Conservation (phyloP, 768 basidiomycete genomes). For the Boletus huronensis region DNA sequence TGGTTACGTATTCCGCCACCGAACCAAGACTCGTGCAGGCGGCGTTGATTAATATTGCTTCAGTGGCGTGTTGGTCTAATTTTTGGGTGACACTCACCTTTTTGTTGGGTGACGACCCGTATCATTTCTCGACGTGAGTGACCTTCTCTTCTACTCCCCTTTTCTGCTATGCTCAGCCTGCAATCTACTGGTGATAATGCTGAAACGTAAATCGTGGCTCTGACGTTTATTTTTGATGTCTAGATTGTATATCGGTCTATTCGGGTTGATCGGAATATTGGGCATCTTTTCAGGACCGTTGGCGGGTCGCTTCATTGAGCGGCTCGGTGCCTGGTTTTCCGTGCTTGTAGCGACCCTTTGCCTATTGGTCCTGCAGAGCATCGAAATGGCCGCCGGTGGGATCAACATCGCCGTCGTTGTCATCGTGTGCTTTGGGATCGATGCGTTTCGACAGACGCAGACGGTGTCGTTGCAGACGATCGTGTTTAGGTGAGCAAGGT, state of each 20-base stretch:
- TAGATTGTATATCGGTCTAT: slow-evolving; percentile 40
- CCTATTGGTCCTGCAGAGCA: slow-evolving; percentile 26
- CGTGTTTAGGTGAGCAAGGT: slow-evolving; percentile 22
- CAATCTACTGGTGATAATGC: not conserved
- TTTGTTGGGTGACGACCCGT: slow-evolving; percentile 41
- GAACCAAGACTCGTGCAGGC: slow-evolving; percentile 43
- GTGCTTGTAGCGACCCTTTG: slow-evolving; percentile 34
- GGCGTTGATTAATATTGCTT: slow-evolving; percentile 24
- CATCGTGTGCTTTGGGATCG: slow-evolving; percentile 40
- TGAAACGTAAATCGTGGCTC: not conserved
- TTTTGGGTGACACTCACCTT: slow-evolving; percentile 46
- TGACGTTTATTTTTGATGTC: not conserved
- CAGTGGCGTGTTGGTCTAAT: slow-evolving; percentile 30
- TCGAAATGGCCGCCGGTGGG: slow-evolving; percentile 39
- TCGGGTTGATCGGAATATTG: slow-evolving; percentile 45
- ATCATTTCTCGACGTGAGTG: slow-evolving; percentile 35
- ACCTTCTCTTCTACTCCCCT: too few relatives aligned
- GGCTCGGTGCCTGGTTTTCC: slow-evolving; percentile 41
- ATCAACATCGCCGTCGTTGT: slow-evolving; percentile 37
- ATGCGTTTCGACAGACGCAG: slow-evolving; percentile 39
- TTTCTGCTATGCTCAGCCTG: not conserved
- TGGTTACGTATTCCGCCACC: slow-evolving; percentile 38
- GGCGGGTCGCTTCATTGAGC: slow-evolving; percentile 27
- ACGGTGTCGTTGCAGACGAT: slow-evolving; percentile 35
- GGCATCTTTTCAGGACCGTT: slow-evolving; percentile 33